These are phyloP conservation scores for Lolium multiflorum DNA, from an alignment of 176 grass and related monocot genomes.

Conservation along the genomic window DNA sequence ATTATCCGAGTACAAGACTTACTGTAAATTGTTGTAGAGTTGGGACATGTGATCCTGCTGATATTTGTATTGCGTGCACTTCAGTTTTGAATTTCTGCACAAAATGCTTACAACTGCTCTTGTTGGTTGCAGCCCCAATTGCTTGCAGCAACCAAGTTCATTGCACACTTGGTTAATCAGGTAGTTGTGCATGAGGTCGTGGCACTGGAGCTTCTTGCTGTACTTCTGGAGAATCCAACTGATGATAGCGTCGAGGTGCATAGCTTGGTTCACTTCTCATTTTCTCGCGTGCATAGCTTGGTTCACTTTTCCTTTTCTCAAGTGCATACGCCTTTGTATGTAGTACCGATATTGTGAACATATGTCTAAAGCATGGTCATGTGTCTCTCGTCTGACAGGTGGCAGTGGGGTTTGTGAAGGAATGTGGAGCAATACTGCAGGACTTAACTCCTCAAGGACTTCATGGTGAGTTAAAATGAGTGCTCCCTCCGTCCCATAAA, in stretches of 20 bases:
- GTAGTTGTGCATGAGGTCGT: constrained; percentile 85
- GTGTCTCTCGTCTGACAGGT: constrained; percentile 56
- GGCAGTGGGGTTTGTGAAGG: constrained; percentile 92
- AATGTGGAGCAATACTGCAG: constrained; percentile 88
- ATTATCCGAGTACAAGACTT: not conserved
- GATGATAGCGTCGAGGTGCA: constrained; percentile 94
- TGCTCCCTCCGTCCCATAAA: no score
- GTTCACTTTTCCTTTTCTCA: no score
- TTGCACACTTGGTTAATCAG: constrained; percentile 98
- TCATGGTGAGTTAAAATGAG: constrained; percentile 67
- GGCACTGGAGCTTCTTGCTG: constrained; percentile 85
- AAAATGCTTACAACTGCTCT: constrained; percentile 23
- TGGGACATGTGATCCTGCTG: not conserved
- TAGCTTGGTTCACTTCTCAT: not conserved
- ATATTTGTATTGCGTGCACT: constrained; percentile 4
- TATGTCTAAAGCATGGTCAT: constrained; percentile 29
- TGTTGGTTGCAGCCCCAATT: constrained; percentile 78
- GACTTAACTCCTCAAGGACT: constrained; percentile 82
- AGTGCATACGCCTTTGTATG: not conserved
- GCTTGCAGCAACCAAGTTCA: constrained; percentile 92
- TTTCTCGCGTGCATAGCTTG: not conserved
- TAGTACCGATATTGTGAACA: not conserved
- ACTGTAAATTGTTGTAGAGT: not conserved
- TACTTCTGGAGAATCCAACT: constrained; percentile 90
- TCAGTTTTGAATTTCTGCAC: constrained; percentile 20